Percentiles rank a stretch among this genome's conserved stretches.
Evolutionary conservation across 208 protist species (phyloP).

Genomic region (Leishmania amazonensis): DNA sequence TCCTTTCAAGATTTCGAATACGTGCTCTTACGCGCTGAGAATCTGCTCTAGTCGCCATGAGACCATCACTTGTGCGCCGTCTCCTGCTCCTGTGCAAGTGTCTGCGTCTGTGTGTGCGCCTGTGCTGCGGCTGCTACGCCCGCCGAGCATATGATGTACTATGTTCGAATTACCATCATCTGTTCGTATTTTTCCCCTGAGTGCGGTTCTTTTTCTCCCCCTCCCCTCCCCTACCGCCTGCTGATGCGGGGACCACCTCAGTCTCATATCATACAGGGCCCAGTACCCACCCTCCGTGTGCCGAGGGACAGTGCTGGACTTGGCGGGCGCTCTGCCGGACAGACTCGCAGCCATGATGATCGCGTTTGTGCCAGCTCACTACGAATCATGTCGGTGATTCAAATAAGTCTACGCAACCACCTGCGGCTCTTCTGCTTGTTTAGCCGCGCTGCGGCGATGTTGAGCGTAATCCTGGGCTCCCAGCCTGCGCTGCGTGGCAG

Average conservation of each 20-base stretch:
- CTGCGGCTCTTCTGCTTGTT: not conserved
- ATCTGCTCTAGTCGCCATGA: constrained; percentile 35
- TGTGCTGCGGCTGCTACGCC: not conserved
- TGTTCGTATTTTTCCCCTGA: too few species aligned
- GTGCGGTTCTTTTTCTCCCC: not conserved
- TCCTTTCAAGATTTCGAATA: constrained; percentile 74
- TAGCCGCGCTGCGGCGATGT: too few species aligned
- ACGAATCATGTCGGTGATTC: not conserved
- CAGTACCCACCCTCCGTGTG: not conserved
- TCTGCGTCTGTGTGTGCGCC: not conserved
- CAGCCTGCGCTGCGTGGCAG: too few species aligned
- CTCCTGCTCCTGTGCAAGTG: not conserved
- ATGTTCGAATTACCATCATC: too few species aligned
- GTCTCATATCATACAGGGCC: not conserved
- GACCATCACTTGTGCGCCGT: not conserved
- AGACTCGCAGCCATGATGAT: not conserved
- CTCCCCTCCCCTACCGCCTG: not conserved
- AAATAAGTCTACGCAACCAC: not conserved
- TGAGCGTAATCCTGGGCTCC: too few species aligned
- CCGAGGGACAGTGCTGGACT: not conserved
- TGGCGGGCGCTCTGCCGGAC: too few species aligned
- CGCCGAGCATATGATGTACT: too few species aligned
- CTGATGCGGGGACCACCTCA: not conserved
- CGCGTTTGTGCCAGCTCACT: too few species aligned
- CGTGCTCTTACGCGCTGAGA: constrained; percentile 54